Conservation (phyloP, 1,284 basidiomycete genomes). For the Amylostereum areolatum region DNA sequence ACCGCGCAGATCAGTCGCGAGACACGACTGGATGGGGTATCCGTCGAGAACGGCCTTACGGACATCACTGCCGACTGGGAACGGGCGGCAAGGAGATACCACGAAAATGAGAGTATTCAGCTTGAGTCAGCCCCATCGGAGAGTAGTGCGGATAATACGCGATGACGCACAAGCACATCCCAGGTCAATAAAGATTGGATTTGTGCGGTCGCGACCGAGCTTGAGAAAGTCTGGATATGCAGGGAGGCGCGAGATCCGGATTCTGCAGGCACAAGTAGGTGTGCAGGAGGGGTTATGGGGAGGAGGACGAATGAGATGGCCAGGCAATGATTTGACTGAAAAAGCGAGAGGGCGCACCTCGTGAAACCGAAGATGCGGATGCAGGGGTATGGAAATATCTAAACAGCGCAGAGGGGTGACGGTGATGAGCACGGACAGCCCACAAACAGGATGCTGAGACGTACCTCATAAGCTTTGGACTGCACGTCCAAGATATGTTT, state of each 20-base stretch:
- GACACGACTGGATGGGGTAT: slow-evolving; percentile 7
- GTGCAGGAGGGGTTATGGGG: too few species aligned
- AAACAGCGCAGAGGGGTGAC: not conserved
- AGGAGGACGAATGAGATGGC: too few species aligned
- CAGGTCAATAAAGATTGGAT: slow-evolving; percentile 12
- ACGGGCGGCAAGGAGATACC: too few species aligned
- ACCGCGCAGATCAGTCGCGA: slow-evolving; percentile 19
- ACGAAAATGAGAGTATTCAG: too few species aligned
- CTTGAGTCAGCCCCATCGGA: too few species aligned
- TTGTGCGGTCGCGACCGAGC: slow-evolving; percentile 5
- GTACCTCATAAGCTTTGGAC: slow-evolving; percentile 26
- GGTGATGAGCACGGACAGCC: too few species aligned
- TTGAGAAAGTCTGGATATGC: slow-evolving; percentile 7
- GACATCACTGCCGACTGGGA: slow-evolving; percentile 7
- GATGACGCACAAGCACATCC: slow-evolving; percentile 10
- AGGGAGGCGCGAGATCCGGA: slow-evolving; percentile 8
- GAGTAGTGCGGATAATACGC: not conserved
- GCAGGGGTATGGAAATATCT: slow-evolving; percentile 10
- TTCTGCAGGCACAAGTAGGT: too few species aligned
- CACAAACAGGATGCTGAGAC: too few species aligned
- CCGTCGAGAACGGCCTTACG: slow-evolving; percentile 12
- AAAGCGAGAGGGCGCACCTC: slow-evolving; percentile 1
- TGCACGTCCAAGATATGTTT: slow-evolving; percentile 34
- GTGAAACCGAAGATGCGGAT: slow-evolving; percentile 8
- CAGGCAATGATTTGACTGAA: not conserved